A percentile compares a stretch with the other conserved stretches of the same genome.
phyloP scores from a whole-genome alignment of 305 asterid species.

The Fraxinus angustifolia region DNA sequence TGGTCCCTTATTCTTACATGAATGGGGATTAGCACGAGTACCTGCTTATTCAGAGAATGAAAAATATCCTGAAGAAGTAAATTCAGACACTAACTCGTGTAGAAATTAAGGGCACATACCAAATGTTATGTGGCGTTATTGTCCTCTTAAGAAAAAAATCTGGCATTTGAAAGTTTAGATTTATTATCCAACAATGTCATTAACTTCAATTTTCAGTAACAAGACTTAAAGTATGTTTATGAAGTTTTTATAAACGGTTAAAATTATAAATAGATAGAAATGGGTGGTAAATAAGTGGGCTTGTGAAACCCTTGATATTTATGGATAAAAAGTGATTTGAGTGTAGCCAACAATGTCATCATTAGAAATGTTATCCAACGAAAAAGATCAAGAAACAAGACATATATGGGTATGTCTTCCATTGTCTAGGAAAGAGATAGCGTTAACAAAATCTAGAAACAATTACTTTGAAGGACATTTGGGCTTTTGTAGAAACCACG shows the following conservation, averaged over 20 bases:
- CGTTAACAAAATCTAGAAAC: neutral
- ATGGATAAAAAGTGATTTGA: neutral
- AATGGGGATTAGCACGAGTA: neutral
- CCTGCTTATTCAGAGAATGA: neutral
- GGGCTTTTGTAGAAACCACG: neutral
- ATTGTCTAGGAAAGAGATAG: neutral
- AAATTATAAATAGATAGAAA: neutral
- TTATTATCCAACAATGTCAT: neutral
- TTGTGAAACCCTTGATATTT: neutral
- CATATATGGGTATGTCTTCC: neutral
- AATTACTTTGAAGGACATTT: neutral
- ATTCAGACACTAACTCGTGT: slow-evolving; percentile 1
- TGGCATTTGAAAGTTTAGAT: neutral
- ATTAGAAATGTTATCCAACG: neutral
- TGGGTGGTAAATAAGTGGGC: neutral
- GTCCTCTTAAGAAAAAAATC: neutral
- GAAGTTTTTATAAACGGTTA: neutral
- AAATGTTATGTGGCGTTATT: neutral
- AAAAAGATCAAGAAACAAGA: neutral
- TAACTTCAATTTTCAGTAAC: neutral
- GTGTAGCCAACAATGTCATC: neutral
- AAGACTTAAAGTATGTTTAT: neutral
- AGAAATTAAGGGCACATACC: slow-evolving; percentile 14
- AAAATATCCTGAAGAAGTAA: neutral
- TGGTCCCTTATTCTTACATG: slow-evolving; percentile 15